Base-by-base conservation (phyloP, 208 protist genomes). In the Phytomonas sp. region DNA sequence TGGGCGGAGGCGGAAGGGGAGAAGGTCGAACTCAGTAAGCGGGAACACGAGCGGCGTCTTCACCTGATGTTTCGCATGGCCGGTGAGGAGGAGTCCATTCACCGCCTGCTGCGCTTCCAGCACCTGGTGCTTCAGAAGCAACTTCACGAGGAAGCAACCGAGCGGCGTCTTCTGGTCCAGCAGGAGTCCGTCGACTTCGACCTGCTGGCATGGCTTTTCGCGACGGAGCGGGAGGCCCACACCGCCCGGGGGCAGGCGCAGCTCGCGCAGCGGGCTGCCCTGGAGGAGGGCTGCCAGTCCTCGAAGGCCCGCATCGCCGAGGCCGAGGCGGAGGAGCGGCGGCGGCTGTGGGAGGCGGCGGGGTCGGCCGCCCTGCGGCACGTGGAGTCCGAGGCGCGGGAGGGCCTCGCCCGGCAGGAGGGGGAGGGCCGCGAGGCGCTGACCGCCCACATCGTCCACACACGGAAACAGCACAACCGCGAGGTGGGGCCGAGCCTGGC, bases 21-120 rank as follows among this genome's bases (percentile, higher is more conserved):
- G 42, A 83, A 89, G 65, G 63, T 74, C n/a, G 56, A 68, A 5
- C 75, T 66, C 4, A 76, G 82, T 4, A 72, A 70, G 11, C 73
- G 70, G 45, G 87, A 93, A 67, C 84, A 80, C 59, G 67, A 86
- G 6, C 75, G 77, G 19, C 80, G 82, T 33, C 82, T 86, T 82
- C 37, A 42, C 40, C 66, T 90, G 4, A 49, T 83, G 19, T 78
- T 80, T 8, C n/a, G 34, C 0, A 89, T 83, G 76, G 76, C 80
- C 5, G 73, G 78, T 33, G 52, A 84, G 4, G 84, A 88, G 60
- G 75, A 82, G 64, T 31, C 63, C 12, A 75, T 89, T 36, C 69
- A 71, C 45, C 88, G 72, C 12, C 78, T 71, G 77, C 70, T 72
- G 32, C 77, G 72, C 52, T 42, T 68, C 14, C 78, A 77, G 70